Conservation (phyloP, 2,329 filamentous ascomycete genomes). For the Stagonosporopsis chrysanthemi region DNA sequence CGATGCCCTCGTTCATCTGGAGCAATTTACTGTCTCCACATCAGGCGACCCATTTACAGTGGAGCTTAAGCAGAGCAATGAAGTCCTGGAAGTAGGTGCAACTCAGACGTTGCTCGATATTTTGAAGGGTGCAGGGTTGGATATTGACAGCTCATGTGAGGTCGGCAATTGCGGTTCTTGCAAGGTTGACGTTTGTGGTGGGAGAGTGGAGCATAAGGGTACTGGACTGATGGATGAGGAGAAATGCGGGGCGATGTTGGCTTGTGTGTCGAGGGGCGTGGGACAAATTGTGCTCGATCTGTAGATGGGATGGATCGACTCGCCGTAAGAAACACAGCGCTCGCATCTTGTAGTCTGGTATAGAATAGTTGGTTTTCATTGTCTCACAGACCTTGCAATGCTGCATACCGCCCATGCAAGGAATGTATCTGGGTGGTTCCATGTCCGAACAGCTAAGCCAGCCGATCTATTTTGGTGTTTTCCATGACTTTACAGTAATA, state of each 20-base stretch:
- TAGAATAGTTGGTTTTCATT: too few relatives aligned
- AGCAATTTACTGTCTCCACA: constrained; percentile 64
- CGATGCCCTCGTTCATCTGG: constrained; percentile 65
- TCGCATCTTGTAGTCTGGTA: neutral
- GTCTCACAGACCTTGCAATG: too few relatives aligned
- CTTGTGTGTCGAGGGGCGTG: constrained; percentile 49
- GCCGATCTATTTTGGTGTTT: too few relatives aligned
- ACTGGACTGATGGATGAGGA: constrained; percentile 49
- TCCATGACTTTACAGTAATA: too few relatives aligned
- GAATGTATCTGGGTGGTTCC: too few relatives aligned
- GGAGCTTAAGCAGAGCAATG: constrained; percentile 56
- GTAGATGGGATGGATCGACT: neutral
- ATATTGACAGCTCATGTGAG: constrained; percentile 54
- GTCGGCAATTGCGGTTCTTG: constrained; percentile 56
- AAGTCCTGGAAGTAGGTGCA: constrained; percentile 55
- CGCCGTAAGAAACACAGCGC: too few relatives aligned
- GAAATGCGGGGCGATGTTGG: constrained; percentile 46
- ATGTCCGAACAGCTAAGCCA: too few relatives aligned
- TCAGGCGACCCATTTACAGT: constrained; percentile 68
- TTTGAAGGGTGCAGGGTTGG: constrained; percentile 54
- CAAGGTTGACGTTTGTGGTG: constrained; percentile 49
- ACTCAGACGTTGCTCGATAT: constrained; percentile 53
- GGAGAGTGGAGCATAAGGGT: constrained; percentile 52
- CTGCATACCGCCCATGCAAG: too few relatives aligned
- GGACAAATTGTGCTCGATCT: constrained; percentile 44